A percentile compares a stretch with the other conserved stretches of the same genome.
These are phyloP conservation scores for Tephrocybe rancida DNA, from an alignment of 768 basidiomycete genomes.

Conservation along the genomic window DNA sequence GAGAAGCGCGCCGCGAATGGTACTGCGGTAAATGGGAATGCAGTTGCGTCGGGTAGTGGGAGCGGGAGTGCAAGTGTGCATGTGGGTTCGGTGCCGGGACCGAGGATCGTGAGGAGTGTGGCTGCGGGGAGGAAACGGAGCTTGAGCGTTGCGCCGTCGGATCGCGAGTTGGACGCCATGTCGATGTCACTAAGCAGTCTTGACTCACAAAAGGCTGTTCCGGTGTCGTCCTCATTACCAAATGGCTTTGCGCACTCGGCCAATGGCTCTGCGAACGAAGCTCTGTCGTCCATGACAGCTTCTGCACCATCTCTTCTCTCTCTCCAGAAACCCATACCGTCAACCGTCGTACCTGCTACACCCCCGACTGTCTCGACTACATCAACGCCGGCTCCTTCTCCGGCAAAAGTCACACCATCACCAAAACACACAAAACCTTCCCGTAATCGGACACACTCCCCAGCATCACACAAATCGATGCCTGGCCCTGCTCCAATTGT, in stretches of 20 bases:
- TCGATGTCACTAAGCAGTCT: conserved; percentile 16
- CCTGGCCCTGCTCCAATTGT: conserved; percentile 23
- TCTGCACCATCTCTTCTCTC: conserved; percentile 17
- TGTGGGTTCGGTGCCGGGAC: conserved; percentile 34
- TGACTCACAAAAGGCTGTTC: background rate
- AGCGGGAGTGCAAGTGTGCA: conserved; percentile 14
- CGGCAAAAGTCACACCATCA: conserved; percentile 2
- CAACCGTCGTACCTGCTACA: background rate
- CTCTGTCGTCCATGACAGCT: conserved; percentile 11
- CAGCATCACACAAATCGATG: conserved; percentile 22
- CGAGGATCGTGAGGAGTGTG: conserved; percentile 61
- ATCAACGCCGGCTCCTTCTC: conserved; percentile 7
- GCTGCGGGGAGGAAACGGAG: conserved; percentile 46
- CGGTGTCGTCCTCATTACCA: conserved; percentile 13
- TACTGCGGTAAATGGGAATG: conserved; percentile 13
- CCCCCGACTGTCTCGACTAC: background rate
- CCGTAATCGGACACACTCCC: conserved; percentile 21
- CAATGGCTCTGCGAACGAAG: conserved; percentile 12
- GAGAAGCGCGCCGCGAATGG: conserved; percentile 19
- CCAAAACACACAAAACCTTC: conserved; percentile 14
- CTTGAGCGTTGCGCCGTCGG: conserved; percentile 32
- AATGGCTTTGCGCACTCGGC: conserved; percentile 15
- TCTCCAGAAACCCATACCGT: conserved; percentile 6
- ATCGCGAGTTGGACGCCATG: conserved; percentile 23
- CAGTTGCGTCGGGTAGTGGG: conserved; percentile 11